Evolutionary conservation across 163 green algal species (phyloP), one percentile per base, ranked within the genome.

Genomic region (Dunaliella salina): DNA sequence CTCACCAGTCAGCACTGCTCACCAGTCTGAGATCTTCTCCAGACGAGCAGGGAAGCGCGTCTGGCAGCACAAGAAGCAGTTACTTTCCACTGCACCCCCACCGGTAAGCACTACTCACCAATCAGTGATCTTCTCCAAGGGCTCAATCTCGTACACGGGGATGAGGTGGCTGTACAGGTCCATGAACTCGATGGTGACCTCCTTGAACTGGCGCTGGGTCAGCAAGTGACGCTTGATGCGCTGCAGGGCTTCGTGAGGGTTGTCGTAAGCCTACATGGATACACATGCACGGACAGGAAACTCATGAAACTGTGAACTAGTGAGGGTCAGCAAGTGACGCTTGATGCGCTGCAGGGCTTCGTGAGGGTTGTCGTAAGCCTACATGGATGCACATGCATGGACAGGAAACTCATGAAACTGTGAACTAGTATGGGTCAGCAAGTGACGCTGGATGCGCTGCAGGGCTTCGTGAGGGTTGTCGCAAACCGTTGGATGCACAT

Each of bases 281-380:
- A 32, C 63, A 75, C 63, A 75, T 29, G 24, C 63, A 75, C 63
- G 20, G 8, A 75, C 40, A 50, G 40, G 8, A 50, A 50, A n/a
- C n/a, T n/a, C n/a, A n/a, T n/a, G n/a, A n/a, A n/a, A n/a, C n/a
- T n/a, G n/a, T 99, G 95, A 99, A 99, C 46, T 88, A 87, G 79
- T 94, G 91, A 88, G 93, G 0, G 97, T 99, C 33, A 99, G 95
- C 91, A 99, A 93, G 90, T 99, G 97, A 33, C 98, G 95, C 95
- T 99, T 99, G 93, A 99, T 99, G 84, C 98, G 94, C 78, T 95
- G 95, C 87, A 99, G 91, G 63, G 96, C 96, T 93, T 99, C 98
- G 88, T 99, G 98, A 1, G 98, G 98, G 92, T 99, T 99, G 94
- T 99, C 98, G 88, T 99, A 99, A 40, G 98, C 98, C 93, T 98